Evolutionary conservation across 331 rosid species (phyloP).

Genomic region (Rosa hybrid): DNA sequence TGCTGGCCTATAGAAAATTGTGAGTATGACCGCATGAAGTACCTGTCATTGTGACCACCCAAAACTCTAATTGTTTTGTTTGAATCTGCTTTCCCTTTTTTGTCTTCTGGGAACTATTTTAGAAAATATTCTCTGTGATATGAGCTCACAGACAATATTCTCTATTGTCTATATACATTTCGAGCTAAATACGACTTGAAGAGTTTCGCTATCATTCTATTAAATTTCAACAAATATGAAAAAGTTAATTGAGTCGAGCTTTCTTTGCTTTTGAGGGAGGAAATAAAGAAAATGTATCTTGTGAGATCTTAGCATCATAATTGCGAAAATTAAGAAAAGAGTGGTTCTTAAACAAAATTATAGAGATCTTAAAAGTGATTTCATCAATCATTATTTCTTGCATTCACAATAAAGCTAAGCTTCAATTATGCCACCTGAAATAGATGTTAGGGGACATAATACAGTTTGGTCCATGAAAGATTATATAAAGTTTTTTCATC

Average conservation of each 20-base stretch:
- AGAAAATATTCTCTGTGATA: neutral
- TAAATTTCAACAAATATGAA: neutral
- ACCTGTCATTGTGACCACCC: neutral
- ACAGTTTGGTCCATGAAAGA: constrained; percentile 37
- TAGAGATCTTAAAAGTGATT: neutral
- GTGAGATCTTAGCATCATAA: constrained; percentile 5
- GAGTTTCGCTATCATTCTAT: neutral
- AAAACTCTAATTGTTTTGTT: constrained; percentile 8
- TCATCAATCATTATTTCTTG: constrained; percentile 20
- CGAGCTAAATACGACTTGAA: neutral
- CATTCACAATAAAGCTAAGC: constrained; percentile 34
- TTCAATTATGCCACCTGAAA: constrained; percentile 46
- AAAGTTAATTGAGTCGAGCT: neutral
- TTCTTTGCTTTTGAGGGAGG: neutral
- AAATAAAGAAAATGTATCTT: neutral
- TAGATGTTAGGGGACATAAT: constrained; percentile 36
- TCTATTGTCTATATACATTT: neutral
- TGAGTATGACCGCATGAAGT: neutral
- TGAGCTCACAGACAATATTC: no score
- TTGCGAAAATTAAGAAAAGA: neutral
- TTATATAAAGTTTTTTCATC: neutral
- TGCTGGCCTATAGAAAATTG: neutral
- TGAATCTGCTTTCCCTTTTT: neutral
- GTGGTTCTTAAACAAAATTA: neutral
- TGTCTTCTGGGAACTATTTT: neutral